These are phyloP conservation scores for Candida nanaspora DNA, from an alignment of 805 yeast species.

Conservation along the genomic window DNA sequence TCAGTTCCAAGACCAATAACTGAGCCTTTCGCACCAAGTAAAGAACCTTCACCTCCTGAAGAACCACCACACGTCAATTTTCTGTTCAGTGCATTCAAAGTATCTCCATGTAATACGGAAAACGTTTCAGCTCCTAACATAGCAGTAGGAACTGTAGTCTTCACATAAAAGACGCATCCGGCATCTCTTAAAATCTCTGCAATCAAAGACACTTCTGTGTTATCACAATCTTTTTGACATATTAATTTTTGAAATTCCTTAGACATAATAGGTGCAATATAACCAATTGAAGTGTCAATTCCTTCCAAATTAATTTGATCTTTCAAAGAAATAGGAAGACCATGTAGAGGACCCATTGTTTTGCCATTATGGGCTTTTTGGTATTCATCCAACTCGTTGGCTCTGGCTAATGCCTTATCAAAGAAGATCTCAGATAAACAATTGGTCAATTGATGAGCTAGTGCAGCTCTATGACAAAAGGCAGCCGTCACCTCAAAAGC, in stretches of 20 bases:
- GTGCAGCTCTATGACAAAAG: constrained; percentile 34
- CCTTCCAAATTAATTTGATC: constrained; percentile 36
- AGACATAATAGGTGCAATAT: constrained; percentile 27
- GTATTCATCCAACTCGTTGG: constrained; percentile 31
- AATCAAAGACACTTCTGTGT: constrained; percentile 14
- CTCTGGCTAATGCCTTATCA: constrained; percentile 32
- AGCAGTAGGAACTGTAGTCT: constrained; percentile 38
- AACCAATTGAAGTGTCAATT: constrained; percentile 32
- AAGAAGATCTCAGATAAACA: constrained; percentile 36
- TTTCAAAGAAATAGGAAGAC: constrained; percentile 38
- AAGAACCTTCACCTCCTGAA: constrained; percentile 39
- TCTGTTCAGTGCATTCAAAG: constrained; percentile 32
- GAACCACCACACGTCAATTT: constrained; percentile 35
- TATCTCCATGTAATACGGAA: constrained; percentile 32
- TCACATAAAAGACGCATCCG: constrained; percentile 37
- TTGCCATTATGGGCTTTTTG: constrained; percentile 24
- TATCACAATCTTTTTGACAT: constrained; percentile 4
- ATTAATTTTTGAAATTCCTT: constrained; percentile 14
- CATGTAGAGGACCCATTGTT: constrained; percentile 36
- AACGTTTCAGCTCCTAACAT: constrained; percentile 34
- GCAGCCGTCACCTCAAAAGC: constrained; percentile 31
- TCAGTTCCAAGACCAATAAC: constrained; percentile 32
- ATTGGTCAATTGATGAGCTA: constrained; percentile 35
- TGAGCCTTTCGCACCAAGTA: constrained; percentile 24
- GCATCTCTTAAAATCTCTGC: constrained; percentile 26